Evolutionary conservation across 2,329 filamentous ascomycete species (phyloP).

Genomic region (Curvularia spicifera): DNA sequence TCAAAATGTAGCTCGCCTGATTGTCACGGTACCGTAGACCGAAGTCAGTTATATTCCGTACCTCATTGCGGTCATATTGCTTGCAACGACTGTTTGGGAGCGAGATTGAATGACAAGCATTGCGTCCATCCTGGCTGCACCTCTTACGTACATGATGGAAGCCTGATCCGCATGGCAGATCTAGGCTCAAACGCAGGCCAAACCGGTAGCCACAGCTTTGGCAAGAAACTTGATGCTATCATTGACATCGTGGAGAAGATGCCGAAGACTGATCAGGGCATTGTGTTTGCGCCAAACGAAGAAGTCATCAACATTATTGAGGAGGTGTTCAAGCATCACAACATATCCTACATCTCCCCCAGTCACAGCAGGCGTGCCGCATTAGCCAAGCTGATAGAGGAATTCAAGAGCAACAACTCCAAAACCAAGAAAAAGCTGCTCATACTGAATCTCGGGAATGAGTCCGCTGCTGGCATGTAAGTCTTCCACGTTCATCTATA

Average conservation of each 20-base stretch:
- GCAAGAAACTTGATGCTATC: slow-evolving; percentile 36
- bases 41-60: slow-evolving; percentile 25
- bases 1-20: slow-evolving; percentile 24
- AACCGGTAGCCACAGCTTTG: slow-evolving; percentile 35
- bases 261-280: slow-evolving; percentile 45
- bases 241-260: slow-evolving; percentile 48
- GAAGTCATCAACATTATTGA: slow-evolving; percentile 27
- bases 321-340: slow-evolving; percentile 23
- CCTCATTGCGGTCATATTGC: slow-evolving; percentile 39
- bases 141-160: slow-evolving; percentile 20
- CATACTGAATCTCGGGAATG: no score
- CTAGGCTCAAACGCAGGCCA: slow-evolving; percentile 26
- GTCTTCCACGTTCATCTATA: no score
- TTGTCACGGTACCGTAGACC: slow-evolving; percentile 19
- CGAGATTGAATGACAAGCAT: slow-evolving; percentile 28
- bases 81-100: slow-evolving; percentile 31
- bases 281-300: slow-evolving; percentile 37
- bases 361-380: slow-evolving; percentile 15
- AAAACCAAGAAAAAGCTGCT: no score
- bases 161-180: slow-evolving; percentile 32
- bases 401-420: slow-evolving; percentile 24
- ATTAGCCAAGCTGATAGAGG: slow-evolving; percentile 31
- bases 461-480: no score
- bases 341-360: slow-evolving; percentile 26
- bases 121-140: slow-evolving; percentile 34